phyloP scores from a whole-genome alignment of 2,329 filamentous ascomycete species.

The Monascus ruber region DNA sequence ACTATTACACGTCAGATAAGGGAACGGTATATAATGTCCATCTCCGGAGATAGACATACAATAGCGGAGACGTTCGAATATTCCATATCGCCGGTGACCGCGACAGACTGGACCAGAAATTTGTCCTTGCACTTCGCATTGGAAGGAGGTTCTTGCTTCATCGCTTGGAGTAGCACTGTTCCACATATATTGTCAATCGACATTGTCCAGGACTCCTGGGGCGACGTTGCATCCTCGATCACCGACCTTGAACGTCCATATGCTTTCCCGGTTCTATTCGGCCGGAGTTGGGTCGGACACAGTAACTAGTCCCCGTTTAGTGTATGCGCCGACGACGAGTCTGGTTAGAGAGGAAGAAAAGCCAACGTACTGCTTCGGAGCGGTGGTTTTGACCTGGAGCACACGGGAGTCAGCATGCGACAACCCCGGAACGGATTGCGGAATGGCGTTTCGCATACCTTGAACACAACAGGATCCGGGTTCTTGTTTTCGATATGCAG shows the following conservation, averaged over 20 bases:
- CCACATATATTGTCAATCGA: neutral
- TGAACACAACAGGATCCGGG: conserved; percentile 51
- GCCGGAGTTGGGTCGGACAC: conserved; percentile 91
- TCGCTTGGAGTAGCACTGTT: conserved; percentile 84
- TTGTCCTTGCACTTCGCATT: conserved; percentile 94
- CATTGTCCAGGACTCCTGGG: neutral
- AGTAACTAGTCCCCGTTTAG: conserved; percentile 57
- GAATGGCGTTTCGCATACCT: conserved; percentile 33
- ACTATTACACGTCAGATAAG: conserved; percentile 41
- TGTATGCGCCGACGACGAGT: conserved; percentile 3
- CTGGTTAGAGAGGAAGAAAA: conserved; percentile 8
- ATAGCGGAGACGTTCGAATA: conserved; percentile 69
- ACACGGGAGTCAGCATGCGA: conserved; percentile 14
- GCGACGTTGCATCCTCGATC: neutral
- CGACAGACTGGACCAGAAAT: conserved; percentile 88
- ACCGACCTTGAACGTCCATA: conserved; percentile 81
- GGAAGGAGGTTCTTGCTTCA: conserved; percentile 83
- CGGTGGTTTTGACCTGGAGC: conserved; percentile 88
- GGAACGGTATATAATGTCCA: conserved; percentile 9
- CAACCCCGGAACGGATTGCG: conserved; percentile 1
- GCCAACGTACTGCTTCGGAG: conserved; percentile 81
- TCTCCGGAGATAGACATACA: conserved; percentile 41
- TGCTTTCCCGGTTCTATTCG: conserved; percentile 81
- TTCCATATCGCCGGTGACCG: conserved; percentile 73
- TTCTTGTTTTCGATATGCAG: conserved; percentile 49